Evolutionary conservation across 2,329 filamentous ascomycete genomes (phyloP), one percentile per base, ranked within the genome.

Genomic region (Lithohypha guttulata): DNA sequence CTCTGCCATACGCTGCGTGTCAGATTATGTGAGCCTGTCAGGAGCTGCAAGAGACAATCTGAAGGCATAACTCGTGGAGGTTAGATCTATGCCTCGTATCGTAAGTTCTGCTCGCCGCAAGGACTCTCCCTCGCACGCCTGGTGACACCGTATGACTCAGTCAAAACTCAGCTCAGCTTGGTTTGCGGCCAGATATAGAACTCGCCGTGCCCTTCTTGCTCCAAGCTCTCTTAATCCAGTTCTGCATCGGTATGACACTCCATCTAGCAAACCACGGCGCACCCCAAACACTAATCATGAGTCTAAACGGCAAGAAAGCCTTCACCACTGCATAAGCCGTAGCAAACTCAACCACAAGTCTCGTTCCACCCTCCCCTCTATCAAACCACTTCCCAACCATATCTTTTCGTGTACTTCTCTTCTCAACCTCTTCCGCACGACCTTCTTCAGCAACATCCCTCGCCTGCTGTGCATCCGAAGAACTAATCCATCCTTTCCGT

Each of bases 311-410:
- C 47, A 98, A 59, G 42, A 96, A 55, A 11, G 77, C 77, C 63
- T 98, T 98, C 1, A 85, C 93, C 46, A 95, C 73, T 1, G 85
- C 82, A 66, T 91, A 98, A 4, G 91, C 87, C 14, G 91, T 81
- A 17, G 84, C 91, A 47, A 96, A 75, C 59, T 79, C 75, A 15
- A 78, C 61, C 21, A 79, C 62, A 43, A 77, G 45, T 43, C 69
- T 68, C 23, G 71, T 66, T 0, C 73, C 72, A 14, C 59, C 55
- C 55, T 53, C 49, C 55, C 50, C 60, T 60, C 48, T 53, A 34
- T 47, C 46, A 43, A 42, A 48, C 43, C 41, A 43, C 28, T 37
- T 44, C 2, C 37, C 37, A 41, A 43, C 15, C 11, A 11, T 19
- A 21, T 20, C 10, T 23, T 38, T 39, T 42, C 43, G 41, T 18